Conservation (phyloP, 208 protist species). For the Wallacemonas collosoma region DNA sequence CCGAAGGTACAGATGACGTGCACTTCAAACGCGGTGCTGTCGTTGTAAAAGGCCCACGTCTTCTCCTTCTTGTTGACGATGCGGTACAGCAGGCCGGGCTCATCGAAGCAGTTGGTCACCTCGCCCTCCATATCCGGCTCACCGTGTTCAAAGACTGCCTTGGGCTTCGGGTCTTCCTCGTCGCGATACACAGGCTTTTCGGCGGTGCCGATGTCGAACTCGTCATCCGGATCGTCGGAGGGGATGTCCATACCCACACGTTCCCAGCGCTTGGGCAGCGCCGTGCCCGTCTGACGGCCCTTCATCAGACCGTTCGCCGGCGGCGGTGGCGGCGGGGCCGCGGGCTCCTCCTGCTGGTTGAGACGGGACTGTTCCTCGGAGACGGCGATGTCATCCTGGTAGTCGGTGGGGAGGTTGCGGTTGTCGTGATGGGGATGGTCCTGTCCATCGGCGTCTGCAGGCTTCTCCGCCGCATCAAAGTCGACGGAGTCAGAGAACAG, state of each 20-base stretch:
- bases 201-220: constrained; percentile 71
- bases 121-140: constrained; percentile 71
- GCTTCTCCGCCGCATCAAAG: constrained; percentile 71
- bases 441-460: constrained; percentile 18
- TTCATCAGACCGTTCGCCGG: constrained; percentile 55
- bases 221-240: constrained; percentile 64
- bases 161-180: constrained; percentile 24
- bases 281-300: constrained; percentile 37
- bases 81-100: constrained; percentile 82
- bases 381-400: constrained; percentile 18
- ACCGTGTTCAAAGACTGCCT: constrained; percentile 62
- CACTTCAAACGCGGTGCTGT: constrained; percentile 76
- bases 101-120: constrained; percentile 80
- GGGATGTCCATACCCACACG: constrained; percentile 43
- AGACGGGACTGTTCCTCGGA: constrained; percentile 15
- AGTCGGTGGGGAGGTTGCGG: constrained; percentile 5
- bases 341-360: constrained; percentile 22
- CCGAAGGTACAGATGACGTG: constrained; percentile 76
- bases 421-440: not conserved
- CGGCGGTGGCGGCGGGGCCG: constrained; percentile 22
- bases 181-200: constrained; percentile 51
- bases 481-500: constrained; percentile 69
- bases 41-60: constrained; percentile 91
- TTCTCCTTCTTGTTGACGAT: constrained; percentile 73
- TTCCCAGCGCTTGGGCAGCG: constrained; percentile 46